A percentile compares a stretch with the other conserved stretches of the same genome.
phyloP scores from a whole-genome alignment of 208 protist species.

The Leishmania amazonensis region DNA sequence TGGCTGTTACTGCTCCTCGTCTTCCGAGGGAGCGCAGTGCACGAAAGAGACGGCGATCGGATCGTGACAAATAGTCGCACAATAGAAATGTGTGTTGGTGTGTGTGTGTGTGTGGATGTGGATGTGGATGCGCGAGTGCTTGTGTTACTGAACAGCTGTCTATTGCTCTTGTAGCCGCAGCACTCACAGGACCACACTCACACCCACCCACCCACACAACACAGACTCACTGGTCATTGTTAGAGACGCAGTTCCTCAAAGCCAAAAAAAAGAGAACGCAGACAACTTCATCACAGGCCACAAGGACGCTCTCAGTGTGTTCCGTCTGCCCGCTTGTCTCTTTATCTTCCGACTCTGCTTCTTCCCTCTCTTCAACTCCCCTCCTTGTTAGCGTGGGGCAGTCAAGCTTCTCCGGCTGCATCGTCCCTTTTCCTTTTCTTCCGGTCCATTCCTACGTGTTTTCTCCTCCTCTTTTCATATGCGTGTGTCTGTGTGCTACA shows the following conservation, averaged over 20 bases:
- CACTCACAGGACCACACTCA: neutral
- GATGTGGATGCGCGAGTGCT: neutral
- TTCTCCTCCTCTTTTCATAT: neutral
- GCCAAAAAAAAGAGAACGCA: neutral
- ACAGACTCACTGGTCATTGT: neutral
- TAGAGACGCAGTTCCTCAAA: neutral
- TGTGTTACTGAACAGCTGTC: neutral
- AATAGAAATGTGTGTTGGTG: neutral
- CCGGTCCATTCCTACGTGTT: constrained; percentile 12
- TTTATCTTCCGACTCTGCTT: constrained; percentile 1
- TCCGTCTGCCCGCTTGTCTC: neutral
- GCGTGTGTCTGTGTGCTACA: neutral
- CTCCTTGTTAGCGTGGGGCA: neutral
- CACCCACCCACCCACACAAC: neutral
- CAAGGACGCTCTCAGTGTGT: neutral
- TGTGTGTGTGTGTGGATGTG: neutral
- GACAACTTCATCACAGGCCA: neutral
- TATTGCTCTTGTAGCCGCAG: neutral
- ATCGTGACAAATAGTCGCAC: neutral
- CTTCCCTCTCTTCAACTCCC: neutral
- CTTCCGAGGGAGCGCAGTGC: neutral
- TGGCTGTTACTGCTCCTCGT: neutral
- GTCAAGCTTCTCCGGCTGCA: constrained; percentile 4
- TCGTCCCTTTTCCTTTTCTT: neutral
- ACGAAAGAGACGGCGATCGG: neutral